phyloP scores from a whole-genome alignment of 208 protist species.

The Willaertia magna region DNA sequence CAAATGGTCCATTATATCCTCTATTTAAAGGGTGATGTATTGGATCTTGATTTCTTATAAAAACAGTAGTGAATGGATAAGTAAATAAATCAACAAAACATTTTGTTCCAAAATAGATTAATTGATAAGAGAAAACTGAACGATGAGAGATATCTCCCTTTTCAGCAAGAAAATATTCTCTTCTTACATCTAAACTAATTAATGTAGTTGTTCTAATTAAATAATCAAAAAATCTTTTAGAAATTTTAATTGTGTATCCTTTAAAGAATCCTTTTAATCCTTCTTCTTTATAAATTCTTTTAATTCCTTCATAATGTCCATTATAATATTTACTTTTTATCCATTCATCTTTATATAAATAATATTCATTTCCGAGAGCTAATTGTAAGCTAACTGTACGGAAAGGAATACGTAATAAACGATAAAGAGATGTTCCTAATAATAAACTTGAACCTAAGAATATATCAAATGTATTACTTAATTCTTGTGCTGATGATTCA shows the following conservation, averaged over 20 bases:
- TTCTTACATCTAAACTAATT: background rate
- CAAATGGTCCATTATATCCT: background rate
- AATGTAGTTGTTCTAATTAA: background rate
- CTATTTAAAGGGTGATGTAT: background rate
- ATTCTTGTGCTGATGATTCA: background rate
- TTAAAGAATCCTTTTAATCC: background rate
- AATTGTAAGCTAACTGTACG: background rate
- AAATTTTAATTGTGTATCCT: background rate
- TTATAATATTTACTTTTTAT: background rate
- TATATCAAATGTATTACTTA: background rate
- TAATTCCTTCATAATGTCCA: background rate
- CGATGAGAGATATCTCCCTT: background rate
- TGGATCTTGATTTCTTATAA: background rate
- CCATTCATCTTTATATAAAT: background rate
- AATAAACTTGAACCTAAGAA: background rate
- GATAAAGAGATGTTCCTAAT: background rate
- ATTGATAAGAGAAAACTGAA: background rate
- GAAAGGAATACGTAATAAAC: background rate
- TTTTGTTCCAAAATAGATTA: background rate
- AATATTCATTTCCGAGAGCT: too few species aligned
- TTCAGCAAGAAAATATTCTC: background rate
- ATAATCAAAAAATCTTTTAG: background rate
- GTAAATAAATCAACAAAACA: background rate
- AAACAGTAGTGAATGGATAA: background rate
- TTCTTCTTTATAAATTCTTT: background rate